These are phyloP conservation scores for Medicago ruthenica DNA, from an alignment of 306 rosid genomes.

Conservation along the genomic window DNA sequence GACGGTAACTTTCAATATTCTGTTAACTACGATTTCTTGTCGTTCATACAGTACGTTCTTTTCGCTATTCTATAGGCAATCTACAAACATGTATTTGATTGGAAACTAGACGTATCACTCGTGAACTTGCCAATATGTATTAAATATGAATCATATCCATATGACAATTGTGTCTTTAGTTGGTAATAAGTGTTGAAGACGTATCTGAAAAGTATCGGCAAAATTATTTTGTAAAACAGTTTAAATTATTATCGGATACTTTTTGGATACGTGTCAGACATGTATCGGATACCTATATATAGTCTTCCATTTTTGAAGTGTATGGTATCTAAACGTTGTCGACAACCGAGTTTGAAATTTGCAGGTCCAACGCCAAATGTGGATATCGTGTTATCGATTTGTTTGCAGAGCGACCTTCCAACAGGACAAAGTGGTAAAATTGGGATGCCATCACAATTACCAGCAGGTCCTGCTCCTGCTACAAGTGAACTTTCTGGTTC, in stretches of 20 bases:
- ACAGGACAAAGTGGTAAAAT: conserved; percentile 57
- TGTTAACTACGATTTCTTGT: neutral
- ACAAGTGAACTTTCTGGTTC: conserved; percentile 87
- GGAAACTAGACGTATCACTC: conserved; percentile 11
- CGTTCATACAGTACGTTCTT: neutral
- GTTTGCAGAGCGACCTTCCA: conserved; percentile 80
- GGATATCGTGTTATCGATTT: conserved; percentile 83
- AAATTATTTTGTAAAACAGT: too few relatives aligned
- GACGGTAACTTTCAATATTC: conserved; percentile 66
- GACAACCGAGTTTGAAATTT: conserved; percentile 42
- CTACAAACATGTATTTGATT: conserved; percentile 9
- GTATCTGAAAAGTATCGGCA: too few relatives aligned
- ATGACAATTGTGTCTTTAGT: too few relatives aligned
- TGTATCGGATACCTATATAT: neutral
- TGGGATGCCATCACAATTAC: conserved; percentile 49
- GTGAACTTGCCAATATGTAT: neutral
- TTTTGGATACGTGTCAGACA: too few relatives aligned
- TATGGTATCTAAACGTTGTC: neutral
- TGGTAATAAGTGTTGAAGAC: too few relatives aligned
- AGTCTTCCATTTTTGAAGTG: neutral
- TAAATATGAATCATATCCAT: too few relatives aligned
- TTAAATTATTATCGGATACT: too few relatives aligned
- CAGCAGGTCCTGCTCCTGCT: conserved; percentile 63
- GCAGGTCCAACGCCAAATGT: conserved; percentile 94
- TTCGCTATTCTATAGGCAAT: conserved; percentile 14